Conservation (phyloP, 305 asterid species). For the Fraxinus nigra region DNA sequence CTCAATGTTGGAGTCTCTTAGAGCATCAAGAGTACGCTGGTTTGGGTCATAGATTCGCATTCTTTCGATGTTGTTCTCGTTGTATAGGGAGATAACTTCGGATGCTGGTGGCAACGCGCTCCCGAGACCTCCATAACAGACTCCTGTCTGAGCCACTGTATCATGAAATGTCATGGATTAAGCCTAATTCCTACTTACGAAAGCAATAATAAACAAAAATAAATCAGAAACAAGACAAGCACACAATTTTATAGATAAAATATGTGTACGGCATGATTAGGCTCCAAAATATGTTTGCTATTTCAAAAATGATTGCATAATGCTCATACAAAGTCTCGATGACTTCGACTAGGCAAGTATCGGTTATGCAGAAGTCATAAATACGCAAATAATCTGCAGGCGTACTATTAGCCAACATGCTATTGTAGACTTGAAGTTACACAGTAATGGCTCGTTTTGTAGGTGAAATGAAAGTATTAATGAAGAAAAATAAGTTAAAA, state of each 20-base stretch:
- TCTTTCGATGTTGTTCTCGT: slow-evolving; percentile 35
- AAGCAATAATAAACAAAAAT: neutral
- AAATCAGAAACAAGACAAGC: neutral
- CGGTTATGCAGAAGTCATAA: neutral
- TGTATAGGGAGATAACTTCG: slow-evolving; percentile 43
- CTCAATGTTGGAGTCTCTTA: slow-evolving; percentile 22
- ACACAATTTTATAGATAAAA: neutral
- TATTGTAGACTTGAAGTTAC: neutral
- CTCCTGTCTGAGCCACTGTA: slow-evolving; percentile 45
- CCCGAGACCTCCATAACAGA: slow-evolving; percentile 45
- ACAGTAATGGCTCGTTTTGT: neutral
- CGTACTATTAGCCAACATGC: neutral
- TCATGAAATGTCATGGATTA: neutral
- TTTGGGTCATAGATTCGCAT: slow-evolving; percentile 44
- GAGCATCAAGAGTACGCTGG: neutral
- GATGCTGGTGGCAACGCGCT: slow-evolving; percentile 34
- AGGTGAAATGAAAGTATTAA: neutral
- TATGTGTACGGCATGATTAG: neutral
- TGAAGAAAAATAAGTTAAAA: neutral
- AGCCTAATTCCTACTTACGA: neutral
- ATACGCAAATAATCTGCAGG: neutral
- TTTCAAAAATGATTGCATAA: neutral
- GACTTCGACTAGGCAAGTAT: neutral
- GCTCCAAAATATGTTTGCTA: neutral
- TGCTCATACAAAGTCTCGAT: neutral